Conservation (phyloP, 768 basidiomycete genomes). For the Ramaria sp. region DNA sequence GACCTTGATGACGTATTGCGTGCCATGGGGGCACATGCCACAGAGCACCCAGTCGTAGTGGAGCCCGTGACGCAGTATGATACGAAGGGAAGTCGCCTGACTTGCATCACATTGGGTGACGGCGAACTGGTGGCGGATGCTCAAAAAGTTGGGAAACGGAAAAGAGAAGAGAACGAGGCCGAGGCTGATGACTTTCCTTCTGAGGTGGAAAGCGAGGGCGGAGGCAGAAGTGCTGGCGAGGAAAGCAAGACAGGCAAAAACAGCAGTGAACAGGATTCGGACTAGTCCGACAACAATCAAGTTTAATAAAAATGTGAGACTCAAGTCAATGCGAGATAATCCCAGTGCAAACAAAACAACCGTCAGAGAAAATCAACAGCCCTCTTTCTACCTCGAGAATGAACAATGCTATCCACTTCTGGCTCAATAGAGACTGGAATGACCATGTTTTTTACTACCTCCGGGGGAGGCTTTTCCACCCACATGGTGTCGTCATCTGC, state of each 20-base stretch:
- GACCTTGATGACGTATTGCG: slow-evolving; percentile 47
- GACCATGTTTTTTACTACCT: slow-evolving; percentile 31
- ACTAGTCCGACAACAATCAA: not conserved
- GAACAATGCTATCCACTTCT: slow-evolving; percentile 17
- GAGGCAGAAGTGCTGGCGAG: slow-evolving; percentile 20
- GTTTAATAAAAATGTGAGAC: not conserved
- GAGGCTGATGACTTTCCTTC: slow-evolving; percentile 16
- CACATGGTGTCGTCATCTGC: slow-evolving; percentile 51
- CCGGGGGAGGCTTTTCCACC: slow-evolving; percentile 53
- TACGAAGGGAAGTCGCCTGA: slow-evolving; percentile 77
- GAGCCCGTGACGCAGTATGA: slow-evolving; percentile 60
- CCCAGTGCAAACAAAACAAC: not conserved
- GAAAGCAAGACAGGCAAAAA: slow-evolving; percentile 2
- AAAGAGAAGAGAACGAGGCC: slow-evolving; percentile 19
- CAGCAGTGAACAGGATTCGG: not conserved
- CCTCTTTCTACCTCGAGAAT: slow-evolving; percentile 44
- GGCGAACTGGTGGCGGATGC: slow-evolving; percentile 22
- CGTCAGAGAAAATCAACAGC: slow-evolving; percentile 63
- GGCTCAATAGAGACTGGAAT: slow-evolving; percentile 11
- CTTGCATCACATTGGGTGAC: slow-evolving; percentile 55
- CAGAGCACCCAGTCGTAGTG: slow-evolving; percentile 24
- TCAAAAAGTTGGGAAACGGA: slow-evolving; percentile 23
- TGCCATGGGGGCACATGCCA: not conserved
- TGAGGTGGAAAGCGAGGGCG: slow-evolving; percentile 24
- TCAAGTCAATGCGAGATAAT: not conserved